Evolutionary conservation across 805 yeast species (phyloP), one percentile per base, ranked within the genome.

Genomic region (Pichia gijzeniarum): DNA sequence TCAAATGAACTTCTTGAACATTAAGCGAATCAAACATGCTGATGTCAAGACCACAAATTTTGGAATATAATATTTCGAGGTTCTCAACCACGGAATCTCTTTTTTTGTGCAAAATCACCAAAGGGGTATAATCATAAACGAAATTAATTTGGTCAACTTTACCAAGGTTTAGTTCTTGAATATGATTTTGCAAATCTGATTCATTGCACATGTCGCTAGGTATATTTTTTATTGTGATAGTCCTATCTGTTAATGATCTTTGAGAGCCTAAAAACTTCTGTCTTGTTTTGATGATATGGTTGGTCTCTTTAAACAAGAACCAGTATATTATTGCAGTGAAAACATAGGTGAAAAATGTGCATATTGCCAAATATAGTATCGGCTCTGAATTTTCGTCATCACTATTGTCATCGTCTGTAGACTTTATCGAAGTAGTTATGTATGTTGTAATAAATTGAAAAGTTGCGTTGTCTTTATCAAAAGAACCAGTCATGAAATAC

Each of bases 261-360:
- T 79, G 83, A 5, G 77, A 69, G 0, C 83, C 84, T 47, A 79
- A 61, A 56, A 76, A 77, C 51, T 72, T 68, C 53, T 79, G 84
- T 35, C 84, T 61, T 1, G 77, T 72, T 49, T 68, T 69, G 40
- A 79, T 68, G 30, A 79, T 74, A 43, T 62, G 64, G 14, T 67
- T 63, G 18, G 83, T 78, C 55, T 67, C 74, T 40, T 64, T 64
- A 52, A 70, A 71, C 20, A 77, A 52, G 50, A 67, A 70, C 46
- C 63, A 65, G 49, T 69, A 72, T 22, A 75, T 75, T 9, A 77
- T 62, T 2, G 62, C 59, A 2, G 80, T 72, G 59, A 79, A 79
- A 13, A 70, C 50, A 55, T 77, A 79, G 2, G 82, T 77, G 68
- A 77, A 78, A 1, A 74, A 52, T 1, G 80, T 76, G 51, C 77